phyloP scores from a whole-genome alignment of 805 yeast genomes.

The Wickerhamomyces canadensis region DNA sequence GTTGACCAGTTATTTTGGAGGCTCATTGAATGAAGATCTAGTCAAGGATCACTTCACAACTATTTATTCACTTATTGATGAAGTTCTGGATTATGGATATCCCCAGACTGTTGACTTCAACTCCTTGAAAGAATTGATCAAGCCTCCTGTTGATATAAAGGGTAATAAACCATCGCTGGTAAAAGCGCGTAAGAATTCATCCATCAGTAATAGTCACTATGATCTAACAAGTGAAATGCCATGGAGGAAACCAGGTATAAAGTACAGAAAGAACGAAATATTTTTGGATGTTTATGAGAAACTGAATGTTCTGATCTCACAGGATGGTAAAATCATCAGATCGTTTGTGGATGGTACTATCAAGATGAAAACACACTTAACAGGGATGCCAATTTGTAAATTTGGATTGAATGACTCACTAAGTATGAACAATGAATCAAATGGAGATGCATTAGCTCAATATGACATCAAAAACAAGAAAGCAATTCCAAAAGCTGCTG shows the following conservation, averaged over 20 bases:
- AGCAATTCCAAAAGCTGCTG: conserved; percentile 35
- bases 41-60: conserved; percentile 61
- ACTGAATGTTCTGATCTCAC: conserved; percentile 62
- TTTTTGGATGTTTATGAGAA: conserved; percentile 72
- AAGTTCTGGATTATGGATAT: conserved; percentile 71
- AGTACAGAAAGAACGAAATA: conserved; percentile 78
- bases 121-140: conserved; percentile 32
- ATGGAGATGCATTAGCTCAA: conserved; percentile 21
- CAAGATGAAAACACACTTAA: conserved; percentile 60
- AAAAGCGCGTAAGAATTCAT: neutral
- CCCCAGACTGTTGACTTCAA: conserved; percentile 60
- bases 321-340: conserved; percentile 57
- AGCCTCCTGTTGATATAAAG: conserved; percentile 22
- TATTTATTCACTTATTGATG: conserved; percentile 75
- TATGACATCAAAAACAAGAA: conserved; percentile 25
- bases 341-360: conserved; percentile 76
- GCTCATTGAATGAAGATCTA: conserved; percentile 33
- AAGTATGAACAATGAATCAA: conserved; percentile 19
- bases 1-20: conserved; percentile 36
- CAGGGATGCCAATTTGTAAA: conserved; percentile 80
- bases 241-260: conserved; percentile 69
- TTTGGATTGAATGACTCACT: conserved; percentile 67
- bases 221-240: conserved; percentile 29
- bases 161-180: conserved; percentile 9
- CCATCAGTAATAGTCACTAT: conserved; percentile 1